phyloP scores from a whole-genome alignment of 148 eudicot genomes.

The Rhododendron vialii region DNA sequence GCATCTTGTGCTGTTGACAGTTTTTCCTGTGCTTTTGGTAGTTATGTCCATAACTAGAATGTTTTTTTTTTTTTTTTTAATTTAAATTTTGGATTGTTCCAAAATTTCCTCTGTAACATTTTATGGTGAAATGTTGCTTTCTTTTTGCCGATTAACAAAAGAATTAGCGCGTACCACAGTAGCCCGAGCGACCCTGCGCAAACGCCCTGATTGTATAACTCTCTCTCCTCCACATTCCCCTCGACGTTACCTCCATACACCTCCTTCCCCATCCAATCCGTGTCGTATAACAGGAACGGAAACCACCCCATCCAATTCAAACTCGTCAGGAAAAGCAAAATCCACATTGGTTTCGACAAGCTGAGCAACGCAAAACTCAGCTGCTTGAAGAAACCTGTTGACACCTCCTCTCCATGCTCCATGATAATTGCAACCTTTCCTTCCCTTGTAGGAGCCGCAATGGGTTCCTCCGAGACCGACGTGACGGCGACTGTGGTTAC shows the following conservation, averaged over 20 bases:
- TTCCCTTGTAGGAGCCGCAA: background rate
- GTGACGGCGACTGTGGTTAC: background rate
- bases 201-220: conserved; percentile 45
- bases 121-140: too few relatives aligned
- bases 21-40: too few relatives aligned
- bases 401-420: background rate
- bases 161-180: conserved; percentile 32
- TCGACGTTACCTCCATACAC: conserved; percentile 42
- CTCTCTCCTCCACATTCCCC: conserved; percentile 6
- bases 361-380: conserved; percentile 22
- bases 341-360: conserved; percentile 39
- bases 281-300: conserved; percentile 46
- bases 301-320: conserved; percentile 57
- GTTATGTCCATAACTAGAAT: too few relatives aligned
- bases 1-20: too few relatives aligned
- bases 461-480: conserved; percentile 18
- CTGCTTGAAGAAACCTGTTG: conserved; percentile 21
- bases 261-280: conserved; percentile 57
- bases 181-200: conserved; percentile 58
- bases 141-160: too few relatives aligned
- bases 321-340: conserved; percentile 32
- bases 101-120: too few relatives aligned
- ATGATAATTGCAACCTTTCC: background rate
- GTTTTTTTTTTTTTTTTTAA: too few relatives aligned
- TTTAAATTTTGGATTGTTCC: background rate